A percentile compares a stretch with the other conserved stretches of the same genome.
Evolutionary conservation across 2,329 filamentous ascomycete genomes (phyloP).

Genomic region (Capronia americana): DNA sequence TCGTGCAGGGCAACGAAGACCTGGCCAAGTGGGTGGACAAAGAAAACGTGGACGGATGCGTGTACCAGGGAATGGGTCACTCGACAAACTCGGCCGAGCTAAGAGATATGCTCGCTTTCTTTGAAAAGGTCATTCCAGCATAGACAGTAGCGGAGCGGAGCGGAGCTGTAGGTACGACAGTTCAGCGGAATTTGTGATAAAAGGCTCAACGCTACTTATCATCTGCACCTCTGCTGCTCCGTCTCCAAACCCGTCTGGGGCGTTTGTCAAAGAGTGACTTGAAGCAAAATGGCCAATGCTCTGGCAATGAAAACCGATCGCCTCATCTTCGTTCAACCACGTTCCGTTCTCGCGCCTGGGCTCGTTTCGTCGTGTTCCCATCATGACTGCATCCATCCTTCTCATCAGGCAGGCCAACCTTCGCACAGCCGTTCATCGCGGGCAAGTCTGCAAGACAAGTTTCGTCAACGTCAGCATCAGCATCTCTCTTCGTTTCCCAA

Average conservation of each 20-base stretch:
- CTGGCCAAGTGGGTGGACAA: constrained; percentile 47
- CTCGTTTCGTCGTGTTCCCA: too few relatives aligned
- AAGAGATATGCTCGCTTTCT: constrained; percentile 50
- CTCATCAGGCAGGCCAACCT: neutral
- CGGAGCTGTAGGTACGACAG: neutral
- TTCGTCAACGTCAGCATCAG: constrained; percentile 7
- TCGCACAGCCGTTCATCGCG: constrained; percentile 11
- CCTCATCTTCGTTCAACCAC: neutral
- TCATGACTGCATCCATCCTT: too few relatives aligned
- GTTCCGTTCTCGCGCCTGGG: neutral
- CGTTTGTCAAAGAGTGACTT: constrained; percentile 8
- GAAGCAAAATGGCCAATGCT: neutral
- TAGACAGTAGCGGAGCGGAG: constrained; percentile 8
- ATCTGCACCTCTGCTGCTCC: neutral
- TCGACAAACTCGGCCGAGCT: constrained; percentile 51
- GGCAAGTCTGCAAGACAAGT: constrained; percentile 21
- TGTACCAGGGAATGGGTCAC: constrained; percentile 59
- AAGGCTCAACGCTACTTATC: neutral
- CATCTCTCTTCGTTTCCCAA: neutral
- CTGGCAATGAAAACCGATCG: neutral
- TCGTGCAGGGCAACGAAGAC: constrained; percentile 49
- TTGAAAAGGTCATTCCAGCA: constrained; percentile 34
- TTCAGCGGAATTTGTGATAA: neutral
- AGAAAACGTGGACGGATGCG: constrained; percentile 46
- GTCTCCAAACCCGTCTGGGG: neutral